phyloP scores from a whole-genome alignment of 1,139 yeast genomes.

The Blastobotrys persicus region DNA sequence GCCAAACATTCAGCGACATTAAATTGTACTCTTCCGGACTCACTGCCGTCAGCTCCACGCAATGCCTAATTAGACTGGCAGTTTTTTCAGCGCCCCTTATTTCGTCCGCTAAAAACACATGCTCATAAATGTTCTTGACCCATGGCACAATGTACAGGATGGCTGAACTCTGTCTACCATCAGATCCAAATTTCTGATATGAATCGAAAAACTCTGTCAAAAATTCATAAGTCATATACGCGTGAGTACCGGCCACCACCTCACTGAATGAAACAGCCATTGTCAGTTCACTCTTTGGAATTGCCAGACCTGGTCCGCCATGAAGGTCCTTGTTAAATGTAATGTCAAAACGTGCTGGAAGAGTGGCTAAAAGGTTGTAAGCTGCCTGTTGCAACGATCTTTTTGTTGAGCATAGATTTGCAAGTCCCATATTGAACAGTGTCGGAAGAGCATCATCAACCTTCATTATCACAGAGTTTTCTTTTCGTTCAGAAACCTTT shows the following conservation, averaged over 20 bases:
- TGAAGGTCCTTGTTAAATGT: conserved; percentile 59
- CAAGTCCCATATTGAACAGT: conserved; percentile 60
- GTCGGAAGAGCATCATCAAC: conserved; percentile 31
- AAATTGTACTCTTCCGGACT: conserved; percentile 45
- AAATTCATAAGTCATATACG: conserved; percentile 62
- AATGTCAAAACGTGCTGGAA: conserved; percentile 58
- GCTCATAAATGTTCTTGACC: conserved; percentile 64
- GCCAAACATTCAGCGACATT: conserved; percentile 68
- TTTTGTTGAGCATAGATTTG: conserved; percentile 62
- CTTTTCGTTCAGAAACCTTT: conserved; percentile 13
- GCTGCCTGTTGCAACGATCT: conserved; percentile 63
- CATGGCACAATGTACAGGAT: conserved; percentile 68
- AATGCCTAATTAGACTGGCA: conserved; percentile 59
- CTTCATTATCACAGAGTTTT: conserved; percentile 16
- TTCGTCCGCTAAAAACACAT: conserved; percentile 47
- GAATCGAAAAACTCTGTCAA: conserved; percentile 60
- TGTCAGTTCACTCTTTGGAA: conserved; percentile 68
- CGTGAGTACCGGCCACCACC: conserved; percentile 55
- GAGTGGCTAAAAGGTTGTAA: conserved; percentile 60
- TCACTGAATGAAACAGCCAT: conserved; percentile 61
- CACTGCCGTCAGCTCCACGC: conserved; percentile 56
- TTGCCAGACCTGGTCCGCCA: conserved; percentile 61
- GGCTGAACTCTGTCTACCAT: conserved; percentile 42
- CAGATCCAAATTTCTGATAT: conserved; percentile 44
- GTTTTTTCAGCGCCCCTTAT: conserved; percentile 61